phyloP scores from a whole-genome alignment of 768 basidiomycete species.

The Dictyophora rubrovolvata region DNA sequence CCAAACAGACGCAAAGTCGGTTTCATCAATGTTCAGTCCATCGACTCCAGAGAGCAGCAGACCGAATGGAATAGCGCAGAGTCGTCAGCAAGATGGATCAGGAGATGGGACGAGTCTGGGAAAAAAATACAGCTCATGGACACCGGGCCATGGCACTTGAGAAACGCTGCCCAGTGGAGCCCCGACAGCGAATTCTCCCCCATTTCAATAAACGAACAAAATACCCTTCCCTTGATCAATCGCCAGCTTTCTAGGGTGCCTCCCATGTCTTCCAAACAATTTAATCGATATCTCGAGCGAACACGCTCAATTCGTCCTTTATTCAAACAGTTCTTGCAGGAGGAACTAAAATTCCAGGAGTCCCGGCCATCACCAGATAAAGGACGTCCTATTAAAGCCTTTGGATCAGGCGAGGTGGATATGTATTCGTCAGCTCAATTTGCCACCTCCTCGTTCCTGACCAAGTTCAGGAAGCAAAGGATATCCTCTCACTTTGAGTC shows the following conservation, averaged over 20 bases:
- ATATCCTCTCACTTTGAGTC: slow-evolving; percentile 14
- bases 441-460: slow-evolving; percentile 9
- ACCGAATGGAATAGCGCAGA: slow-evolving; percentile 69
- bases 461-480: slow-evolving; percentile 13
- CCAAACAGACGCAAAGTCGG: slow-evolving; percentile 53
- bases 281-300: slow-evolving; percentile 47
- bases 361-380: slow-evolving; percentile 1
- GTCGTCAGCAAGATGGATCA: slow-evolving; percentile 54
- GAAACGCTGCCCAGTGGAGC: slow-evolving; percentile 30
- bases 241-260: slow-evolving; percentile 37
- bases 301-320: slow-evolving; percentile 45
- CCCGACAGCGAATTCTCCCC: slow-evolving; percentile 38
- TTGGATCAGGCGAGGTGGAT: slow-evolving; percentile 13
- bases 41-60: slow-evolving; percentile 66
- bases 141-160: slow-evolving; percentile 27
- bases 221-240: slow-evolving; percentile 1
- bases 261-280: slow-evolving; percentile 50
- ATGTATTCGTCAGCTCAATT: slow-evolving; percentile 16
- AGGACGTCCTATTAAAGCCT: slow-evolving; percentile 14
- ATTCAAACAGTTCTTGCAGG: slow-evolving; percentile 40
- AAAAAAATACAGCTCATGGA: slow-evolving; percentile 23
- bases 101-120: slow-evolving; percentile 55
- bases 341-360: slow-evolving; percentile 13
- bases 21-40: slow-evolving; percentile 53
- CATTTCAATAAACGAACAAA: neutral